Conservation (phyloP, 192 early-diverging fungal species). For the Glomus cerebriforme region DNA sequence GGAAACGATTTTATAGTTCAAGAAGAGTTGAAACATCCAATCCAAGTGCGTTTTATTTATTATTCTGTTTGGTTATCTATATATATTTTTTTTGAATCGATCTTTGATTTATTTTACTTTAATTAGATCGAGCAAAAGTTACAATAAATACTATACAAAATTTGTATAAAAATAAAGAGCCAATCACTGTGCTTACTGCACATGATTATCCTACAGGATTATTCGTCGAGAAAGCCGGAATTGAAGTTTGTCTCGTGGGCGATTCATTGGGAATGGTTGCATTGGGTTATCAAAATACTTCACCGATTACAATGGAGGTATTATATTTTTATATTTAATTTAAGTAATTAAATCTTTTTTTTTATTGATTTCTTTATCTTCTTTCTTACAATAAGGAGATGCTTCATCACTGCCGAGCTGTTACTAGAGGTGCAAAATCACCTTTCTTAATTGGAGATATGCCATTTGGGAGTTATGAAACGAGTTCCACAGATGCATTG, state of each 20-base stretch:
- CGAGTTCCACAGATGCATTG: slow-evolving; percentile 72
- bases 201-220: slow-evolving; percentile 93
- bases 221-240: slow-evolving; percentile 77
- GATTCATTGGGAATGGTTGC: slow-evolving; percentile 98
- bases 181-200: slow-evolving; percentile 95
- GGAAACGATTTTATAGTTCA: neutral
- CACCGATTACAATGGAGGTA: slow-evolving; percentile 84
- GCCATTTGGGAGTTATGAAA: slow-evolving; percentile 93
- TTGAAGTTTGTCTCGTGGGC: slow-evolving; percentile 91
- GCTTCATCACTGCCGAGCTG: slow-evolving; percentile 92
- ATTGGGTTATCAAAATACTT: slow-evolving; percentile 85
- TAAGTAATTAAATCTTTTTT: neutral
- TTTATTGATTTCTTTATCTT: neutral
- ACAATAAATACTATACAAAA: slow-evolving; percentile 80
- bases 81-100: no score
- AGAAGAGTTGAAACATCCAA: neutral
- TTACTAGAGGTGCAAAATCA: slow-evolving; percentile 74
- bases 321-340: slow-evolving; percentile 28
- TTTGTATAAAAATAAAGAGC: slow-evolving; percentile 69
- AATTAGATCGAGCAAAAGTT: slow-evolving; percentile 58
- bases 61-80: neutral
- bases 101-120: neutral
- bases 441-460: slow-evolving; percentile 89
- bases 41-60: neutral
- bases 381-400: slow-evolving; percentile 66